Evolutionary conservation across 176 grass and related monocot species (phyloP).

Genomic region (sorghum (Sorghum bicolor)): Sorghum_bicolor_NCBIv3 NC_012879.2:11764001-11764500

Average conservation of each 20-base stretch:
- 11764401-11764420: slow-evolving; percentile 32
- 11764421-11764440: slow-evolving; percentile 96
- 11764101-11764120: background rate
- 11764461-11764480: slow-evolving; percentile 96
- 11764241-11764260: slow-evolving; percentile 86
- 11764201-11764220: background rate
- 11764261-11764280: slow-evolving; percentile 83
- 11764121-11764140: background rate
- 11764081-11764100: background rate
- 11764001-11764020: background rate
- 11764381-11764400: background rate
- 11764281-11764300: slow-evolving; percentile 95
- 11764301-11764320: slow-evolving; percentile 99
- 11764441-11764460: slow-evolving; percentile 77
- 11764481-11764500: slow-evolving; percentile 86
- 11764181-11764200: background rate
- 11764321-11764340: slow-evolving; percentile 61
- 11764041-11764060: background rate
- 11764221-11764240: slow-evolving; percentile 60
- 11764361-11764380: background rate
- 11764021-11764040: background rate
- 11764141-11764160: background rate
- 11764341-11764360: background rate
- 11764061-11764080: background rate
- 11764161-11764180: background rate